phyloP scores from a whole-genome alignment of 768 basidiomycete species.

The Pulveroboletus sp. region DNA sequence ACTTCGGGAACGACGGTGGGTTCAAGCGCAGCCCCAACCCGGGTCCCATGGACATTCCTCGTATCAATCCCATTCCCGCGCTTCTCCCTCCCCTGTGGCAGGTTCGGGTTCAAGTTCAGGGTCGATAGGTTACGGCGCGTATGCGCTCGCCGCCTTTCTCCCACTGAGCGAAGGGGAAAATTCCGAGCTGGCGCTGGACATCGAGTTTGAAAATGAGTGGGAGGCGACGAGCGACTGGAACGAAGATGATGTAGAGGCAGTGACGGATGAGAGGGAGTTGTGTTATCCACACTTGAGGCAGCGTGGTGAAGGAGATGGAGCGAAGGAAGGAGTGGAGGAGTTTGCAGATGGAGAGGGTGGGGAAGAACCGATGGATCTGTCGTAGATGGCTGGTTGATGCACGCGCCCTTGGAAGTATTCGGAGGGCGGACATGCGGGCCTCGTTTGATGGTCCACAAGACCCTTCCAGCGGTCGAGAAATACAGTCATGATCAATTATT shows the following conservation, averaged over 20 bases:
- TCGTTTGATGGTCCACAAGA: too few species aligned
- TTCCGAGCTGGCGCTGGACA: slow-evolving; percentile 57
- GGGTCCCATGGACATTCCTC: background rate
- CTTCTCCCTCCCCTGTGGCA: slow-evolving; percentile 1
- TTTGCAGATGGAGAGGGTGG: slow-evolving; percentile 35
- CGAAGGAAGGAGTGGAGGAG: background rate
- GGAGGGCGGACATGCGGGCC: too few species aligned
- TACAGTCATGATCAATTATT: background rate
- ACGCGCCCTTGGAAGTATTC: too few species aligned
- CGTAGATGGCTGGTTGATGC: slow-evolving; percentile 4
- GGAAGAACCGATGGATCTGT: slow-evolving; percentile 40
- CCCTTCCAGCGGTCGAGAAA: background rate
- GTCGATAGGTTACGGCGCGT: slow-evolving; percentile 4
- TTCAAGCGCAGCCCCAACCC: slow-evolving; percentile 64
- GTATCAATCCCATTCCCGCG: background rate
- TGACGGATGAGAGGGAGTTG: slow-evolving; percentile 53
- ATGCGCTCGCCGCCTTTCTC: slow-evolving; percentile 21
- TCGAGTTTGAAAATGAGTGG: slow-evolving; percentile 88
- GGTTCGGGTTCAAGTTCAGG: slow-evolving; percentile 1
- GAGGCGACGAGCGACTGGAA: slow-evolving; percentile 89
- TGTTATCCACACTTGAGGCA: background rate
- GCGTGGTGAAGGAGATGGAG: background rate
- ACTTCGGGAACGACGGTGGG: slow-evolving; percentile 86
- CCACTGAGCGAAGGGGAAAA: slow-evolving; percentile 41
- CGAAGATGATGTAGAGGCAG: slow-evolving; percentile 80